phyloP scores from a whole-genome alignment of 768 basidiomycete species.

The Termitomyces sp. region DNA sequence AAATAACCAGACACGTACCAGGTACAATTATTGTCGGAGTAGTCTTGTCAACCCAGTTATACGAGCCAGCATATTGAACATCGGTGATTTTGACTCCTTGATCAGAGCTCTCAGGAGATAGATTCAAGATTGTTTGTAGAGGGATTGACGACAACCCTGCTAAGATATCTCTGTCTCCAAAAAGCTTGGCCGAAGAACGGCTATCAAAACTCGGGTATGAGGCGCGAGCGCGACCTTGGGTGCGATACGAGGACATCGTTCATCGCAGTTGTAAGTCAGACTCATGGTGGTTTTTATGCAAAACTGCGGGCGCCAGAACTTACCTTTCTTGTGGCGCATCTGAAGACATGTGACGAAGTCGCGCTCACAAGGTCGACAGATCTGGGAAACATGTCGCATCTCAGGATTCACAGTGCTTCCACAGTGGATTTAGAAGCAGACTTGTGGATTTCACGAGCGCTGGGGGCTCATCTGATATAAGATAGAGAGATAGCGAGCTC shows the following conservation, averaged over 20 bases:
- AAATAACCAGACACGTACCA: conserved; percentile 23
- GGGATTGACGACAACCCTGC: conserved; percentile 26
- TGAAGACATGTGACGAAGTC: not conserved
- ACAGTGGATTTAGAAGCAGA: not conserved
- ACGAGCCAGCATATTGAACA: conserved; percentile 39
- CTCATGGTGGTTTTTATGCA: not conserved
- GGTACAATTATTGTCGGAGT: conserved; percentile 49
- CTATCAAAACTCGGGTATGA: not conserved
- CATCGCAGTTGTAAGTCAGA: not conserved
- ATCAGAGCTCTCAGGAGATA: conserved; percentile 14
- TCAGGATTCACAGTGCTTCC: not conserved
- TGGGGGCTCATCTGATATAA: not conserved
- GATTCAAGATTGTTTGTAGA: conserved; percentile 21
- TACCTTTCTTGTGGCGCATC: not conserved
- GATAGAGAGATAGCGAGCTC: not conserved
- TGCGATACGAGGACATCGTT: not conserved
- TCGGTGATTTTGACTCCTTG: conserved; percentile 31
- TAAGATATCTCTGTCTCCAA: conserved; percentile 26
- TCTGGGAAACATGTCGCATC: not conserved
- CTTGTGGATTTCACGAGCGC: not conserved
- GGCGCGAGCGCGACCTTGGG: not conserved
- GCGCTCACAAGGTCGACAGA: not conserved
- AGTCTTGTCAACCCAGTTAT: conserved; percentile 42
- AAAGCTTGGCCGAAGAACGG: not conserved
- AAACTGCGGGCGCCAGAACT: not conserved